A percentile compares a stretch with the other conserved stretches of the same genome.
These are phyloP conservation scores for Globisporangium radiosum DNA, from an alignment of 352 stramenopile genomes.

Conservation along the genomic window DNA sequence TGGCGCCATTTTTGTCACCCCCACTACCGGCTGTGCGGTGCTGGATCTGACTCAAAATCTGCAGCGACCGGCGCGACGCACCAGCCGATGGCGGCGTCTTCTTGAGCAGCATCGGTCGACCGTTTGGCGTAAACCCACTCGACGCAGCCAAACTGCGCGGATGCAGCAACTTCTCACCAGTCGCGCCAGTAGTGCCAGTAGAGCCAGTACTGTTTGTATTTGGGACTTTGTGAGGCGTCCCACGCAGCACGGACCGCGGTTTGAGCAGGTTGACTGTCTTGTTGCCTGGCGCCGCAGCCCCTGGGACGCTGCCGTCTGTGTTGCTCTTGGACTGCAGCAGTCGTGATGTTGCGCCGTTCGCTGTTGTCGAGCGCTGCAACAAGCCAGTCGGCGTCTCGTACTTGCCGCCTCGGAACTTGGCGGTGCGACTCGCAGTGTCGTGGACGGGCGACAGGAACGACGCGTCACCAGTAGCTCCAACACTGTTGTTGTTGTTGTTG, in stretches of 20 bases:
- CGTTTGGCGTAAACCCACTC: conserved; percentile 28
- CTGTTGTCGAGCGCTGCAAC: conserved; percentile 13
- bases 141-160: conserved; percentile 14
- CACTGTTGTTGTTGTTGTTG: no score
- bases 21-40: conserved; percentile 22
- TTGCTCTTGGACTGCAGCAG: conserved; percentile 44
- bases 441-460: conserved; percentile 56
- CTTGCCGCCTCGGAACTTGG: conserved; percentile 16
- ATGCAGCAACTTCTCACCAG: conserved; percentile 7
- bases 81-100: conserved; percentile 62
- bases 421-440: conserved; percentile 9
- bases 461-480: conserved; percentile 5
- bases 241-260: conserved; percentile 46
- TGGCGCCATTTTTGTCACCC: conserved; percentile 11
- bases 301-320: conserved; percentile 18
- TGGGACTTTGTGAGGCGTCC: conserved; percentile 9
- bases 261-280: conserved; percentile 82
- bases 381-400: conserved; percentile 41
- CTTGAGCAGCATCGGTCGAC: conserved; percentile 25
- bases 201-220: background rate
- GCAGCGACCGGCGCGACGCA: conserved; percentile 60
- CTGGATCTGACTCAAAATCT: conserved; percentile 82
- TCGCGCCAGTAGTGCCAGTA: conserved; percentile 3
- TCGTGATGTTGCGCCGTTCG: conserved; percentile 19
- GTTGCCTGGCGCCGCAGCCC: conserved; percentile 3